These are phyloP conservation scores for Paramecium primaurelia DNA, from an alignment of 73 alveolate genomes.

Conservation along the genomic window DNA sequence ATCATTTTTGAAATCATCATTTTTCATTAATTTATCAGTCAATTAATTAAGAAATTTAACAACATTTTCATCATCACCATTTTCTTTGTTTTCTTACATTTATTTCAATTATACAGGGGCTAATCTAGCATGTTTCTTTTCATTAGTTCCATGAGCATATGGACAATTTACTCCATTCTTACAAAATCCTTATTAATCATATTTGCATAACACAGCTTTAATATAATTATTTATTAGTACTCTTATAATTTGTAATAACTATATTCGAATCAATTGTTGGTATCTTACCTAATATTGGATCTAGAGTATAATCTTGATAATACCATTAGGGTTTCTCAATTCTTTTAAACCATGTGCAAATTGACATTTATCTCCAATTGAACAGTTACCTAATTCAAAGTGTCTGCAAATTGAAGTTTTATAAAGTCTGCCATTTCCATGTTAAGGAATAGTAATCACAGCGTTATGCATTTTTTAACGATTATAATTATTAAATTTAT, in stretches of 20 bases:
- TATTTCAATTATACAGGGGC: slow-evolving; percentile 9
- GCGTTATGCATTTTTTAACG: slow-evolving; percentile 43
- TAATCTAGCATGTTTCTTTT: background rate
- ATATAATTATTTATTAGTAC: background rate
- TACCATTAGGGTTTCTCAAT: slow-evolving; percentile 56
- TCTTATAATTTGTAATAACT: slow-evolving; percentile 28
- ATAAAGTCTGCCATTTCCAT: slow-evolving; percentile 54
- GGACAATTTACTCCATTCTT: slow-evolving; percentile 56
- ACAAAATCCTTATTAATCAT: slow-evolving; percentile 55
- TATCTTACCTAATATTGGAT: background rate
- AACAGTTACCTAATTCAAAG: slow-evolving; percentile 62
- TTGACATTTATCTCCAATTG: slow-evolving; percentile 61
- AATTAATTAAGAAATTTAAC: background rate
- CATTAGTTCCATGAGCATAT: slow-evolving; percentile 59
- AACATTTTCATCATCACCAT: slow-evolving; percentile 41
- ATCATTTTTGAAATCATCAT: slow-evolving; percentile 2
- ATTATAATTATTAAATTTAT: background rate
- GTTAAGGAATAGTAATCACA: slow-evolving; percentile 32
- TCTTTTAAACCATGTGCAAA: slow-evolving; percentile 65
- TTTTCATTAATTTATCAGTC: slow-evolving; percentile 43
- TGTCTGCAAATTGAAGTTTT: slow-evolving; percentile 63
- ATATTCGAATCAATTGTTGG: slow-evolving; percentile 36
- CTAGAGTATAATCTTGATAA: background rate
- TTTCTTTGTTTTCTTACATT: background rate
- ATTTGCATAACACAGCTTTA: slow-evolving; percentile 49